Conservation (phyloP, 2,329 filamentous ascomycete species). For the Lecanosticta acicola region DNA sequence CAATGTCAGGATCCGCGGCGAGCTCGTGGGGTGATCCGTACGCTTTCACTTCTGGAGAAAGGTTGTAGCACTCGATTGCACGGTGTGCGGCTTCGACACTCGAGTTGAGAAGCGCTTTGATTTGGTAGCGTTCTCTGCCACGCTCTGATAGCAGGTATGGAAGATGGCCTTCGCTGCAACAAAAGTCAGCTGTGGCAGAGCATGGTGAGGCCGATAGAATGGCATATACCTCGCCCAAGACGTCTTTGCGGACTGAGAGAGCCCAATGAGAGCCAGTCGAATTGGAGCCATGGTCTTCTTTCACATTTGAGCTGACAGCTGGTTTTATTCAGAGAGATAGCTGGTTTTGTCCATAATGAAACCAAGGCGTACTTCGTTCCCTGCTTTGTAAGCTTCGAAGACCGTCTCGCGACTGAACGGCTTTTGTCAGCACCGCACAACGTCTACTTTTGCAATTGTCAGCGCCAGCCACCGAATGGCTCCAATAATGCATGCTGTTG, state of each 20-base stretch:
- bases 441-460: no score
- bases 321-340: background rate
- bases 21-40: conserved; percentile 42
- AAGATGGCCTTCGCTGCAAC: conserved; percentile 47
- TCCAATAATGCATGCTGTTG: no score
- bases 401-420: no score
- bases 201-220: background rate
- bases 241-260: conserved; percentile 48
- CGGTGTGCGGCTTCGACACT: conserved; percentile 38
- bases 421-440: no score
- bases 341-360: no score
- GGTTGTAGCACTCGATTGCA: conserved; percentile 38
- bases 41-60: conserved; percentile 37
- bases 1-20: conserved; percentile 43
- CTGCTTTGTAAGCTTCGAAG: background rate
- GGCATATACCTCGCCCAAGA: conserved; percentile 46
- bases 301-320: background rate
- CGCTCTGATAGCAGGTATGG: conserved; percentile 52
- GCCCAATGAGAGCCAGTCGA: conserved; percentile 53
- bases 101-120: conserved; percentile 49
- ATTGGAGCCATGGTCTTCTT: conserved; percentile 44
- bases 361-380: background rate
- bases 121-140: conserved; percentile 37
- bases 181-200: background rate
- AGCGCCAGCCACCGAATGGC: no score